Base-by-base conservation (phyloP, 2,329 filamentous ascomycete genomes). In the Aspergillus sp. region DNA sequence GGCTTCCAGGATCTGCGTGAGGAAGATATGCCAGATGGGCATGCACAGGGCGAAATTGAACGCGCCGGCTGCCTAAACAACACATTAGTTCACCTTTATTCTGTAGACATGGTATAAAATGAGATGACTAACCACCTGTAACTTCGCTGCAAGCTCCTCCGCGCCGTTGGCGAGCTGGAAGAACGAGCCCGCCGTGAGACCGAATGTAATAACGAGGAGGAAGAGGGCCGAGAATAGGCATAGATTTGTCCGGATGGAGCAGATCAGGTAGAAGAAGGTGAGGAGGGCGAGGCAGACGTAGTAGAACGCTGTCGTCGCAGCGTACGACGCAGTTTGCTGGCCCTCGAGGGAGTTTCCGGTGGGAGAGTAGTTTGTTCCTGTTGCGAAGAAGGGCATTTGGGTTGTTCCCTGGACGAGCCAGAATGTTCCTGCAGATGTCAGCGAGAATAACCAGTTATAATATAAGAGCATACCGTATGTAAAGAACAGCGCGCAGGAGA, bases 1-100 rank as follows among this genome's bases (percentile, higher is more conserved):
- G 7, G 78, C 72, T 3, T 80, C 82, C 9, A 86, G 73, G 61
- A 86, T 75, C 57, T 83, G 79, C n/a, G 81, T 80, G 17, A 81
- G 66, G 54, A 86, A 77, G 24, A 85, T 79, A 66, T 80, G 85
- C 84, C 83, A 86, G 9, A 83, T 80, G 2, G 79, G 72, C 54
- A 82, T 60, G 46, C 72, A 79, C 3, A 81, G 77, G 0, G 81
- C 77, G 48, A 86, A 85, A 0, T 74, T 71, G 48, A 72, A 75
- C 2, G 80, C 83, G 34, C 84, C 84, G 4, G 75, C 80, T 34
- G 71, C 77, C 76, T 81, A 30, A 2, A 30, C 2, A 3, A n/a
- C 8, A 4, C 30, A 22, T 22, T 15, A 34, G 19, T 19, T 20
- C 2, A 20, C 19, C 22, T 24, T 24, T 24, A 4, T 24, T 24